These are phyloP conservation scores for Magnaporthiopsis rhizophila DNA, from an alignment of 2,329 filamentous ascomycete species.

Conservation along the genomic window DNA sequence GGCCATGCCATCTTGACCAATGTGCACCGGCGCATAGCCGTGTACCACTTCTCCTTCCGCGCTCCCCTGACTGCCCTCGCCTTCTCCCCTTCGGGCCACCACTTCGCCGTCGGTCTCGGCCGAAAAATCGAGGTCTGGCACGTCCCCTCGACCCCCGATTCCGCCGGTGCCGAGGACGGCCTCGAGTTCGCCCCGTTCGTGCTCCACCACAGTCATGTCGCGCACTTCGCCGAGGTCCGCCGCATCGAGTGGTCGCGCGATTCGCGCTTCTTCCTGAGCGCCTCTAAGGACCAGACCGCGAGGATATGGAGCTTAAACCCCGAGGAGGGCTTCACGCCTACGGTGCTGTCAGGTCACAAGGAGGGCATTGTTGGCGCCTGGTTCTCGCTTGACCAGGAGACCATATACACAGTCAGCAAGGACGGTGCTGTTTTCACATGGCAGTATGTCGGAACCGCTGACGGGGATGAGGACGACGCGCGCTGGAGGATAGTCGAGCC, in stretches of 20 bases:
- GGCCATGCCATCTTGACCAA: constrained; percentile 91
- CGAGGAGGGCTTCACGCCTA: constrained; percentile 83
- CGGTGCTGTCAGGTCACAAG: constrained; percentile 82
- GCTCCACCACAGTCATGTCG: constrained; percentile 73
- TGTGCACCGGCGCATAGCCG: constrained; percentile 71
- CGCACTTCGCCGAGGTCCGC: constrained; percentile 80
- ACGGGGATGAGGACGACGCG: constrained; percentile 52
- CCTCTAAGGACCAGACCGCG: constrained; percentile 86
- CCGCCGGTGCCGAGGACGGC: constrained; percentile 55
- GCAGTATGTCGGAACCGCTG: constrained; percentile 65
- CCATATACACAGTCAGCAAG: constrained; percentile 91
- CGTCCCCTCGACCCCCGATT: constrained; percentile 81
- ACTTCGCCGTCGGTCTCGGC: constrained; percentile 85
- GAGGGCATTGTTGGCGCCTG: constrained; percentile 90
- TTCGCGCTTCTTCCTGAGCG: constrained; percentile 87
- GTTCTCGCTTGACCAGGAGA: constrained; percentile 92
- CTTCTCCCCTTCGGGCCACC: constrained; percentile 83
- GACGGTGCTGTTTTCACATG: constrained; percentile 95
- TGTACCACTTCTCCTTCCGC: constrained; percentile 96
- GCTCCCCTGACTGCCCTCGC: constrained; percentile 72
- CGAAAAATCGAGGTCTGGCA: constrained; percentile 92
- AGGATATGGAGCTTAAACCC: constrained; percentile 90
- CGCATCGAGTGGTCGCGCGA: constrained; percentile 94
- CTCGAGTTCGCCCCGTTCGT: constrained; percentile 95
- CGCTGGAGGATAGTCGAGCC: constrained; percentile 81